A percentile compares a stretch with the other conserved stretches of the same genome.
phyloP scores from a whole-genome alignment of 1,284 basidiomycete genomes.

The Trichosporon sp. region DNA sequence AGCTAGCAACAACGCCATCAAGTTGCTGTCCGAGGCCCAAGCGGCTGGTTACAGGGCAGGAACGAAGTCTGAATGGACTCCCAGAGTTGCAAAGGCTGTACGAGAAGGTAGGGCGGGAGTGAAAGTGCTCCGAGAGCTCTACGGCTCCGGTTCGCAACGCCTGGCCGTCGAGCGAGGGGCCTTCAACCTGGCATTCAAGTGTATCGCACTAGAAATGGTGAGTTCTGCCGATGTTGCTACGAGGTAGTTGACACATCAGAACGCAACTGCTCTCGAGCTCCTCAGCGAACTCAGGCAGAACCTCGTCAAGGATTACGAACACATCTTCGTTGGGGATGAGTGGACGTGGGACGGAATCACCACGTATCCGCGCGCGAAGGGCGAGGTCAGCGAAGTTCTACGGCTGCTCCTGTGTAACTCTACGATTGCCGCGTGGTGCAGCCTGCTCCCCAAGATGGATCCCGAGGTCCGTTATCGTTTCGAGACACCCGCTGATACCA shows the following conservation, averaged over 20 bases:
- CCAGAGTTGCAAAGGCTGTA: slow-evolving; percentile 7
- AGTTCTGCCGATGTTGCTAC: slow-evolving; percentile 4
- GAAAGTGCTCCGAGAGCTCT: slow-evolving; percentile 26
- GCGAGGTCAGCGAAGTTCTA: slow-evolving; percentile 14
- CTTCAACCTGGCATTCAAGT: slow-evolving; percentile 22
- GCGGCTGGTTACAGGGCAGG: slow-evolving; percentile 9
- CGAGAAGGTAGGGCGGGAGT: slow-evolving; percentile 13
- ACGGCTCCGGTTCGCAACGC: slow-evolving; percentile 20
- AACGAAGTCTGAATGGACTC: neutral
- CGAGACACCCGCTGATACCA: neutral
- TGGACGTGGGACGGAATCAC: slow-evolving; percentile 2
- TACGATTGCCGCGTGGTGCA: slow-evolving; percentile 28
- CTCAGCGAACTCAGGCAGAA: slow-evolving; percentile 19
- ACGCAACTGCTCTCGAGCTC: slow-evolving; percentile 21
- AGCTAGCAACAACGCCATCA: slow-evolving; percentile 10
- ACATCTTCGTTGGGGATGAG: neutral
- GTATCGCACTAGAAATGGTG: slow-evolving; percentile 32
- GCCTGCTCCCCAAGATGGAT: slow-evolving; percentile 16
- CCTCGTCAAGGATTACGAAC: slow-evolving; percentile 26
- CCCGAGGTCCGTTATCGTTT: slow-evolving; percentile 13
- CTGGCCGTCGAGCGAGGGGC: slow-evolving; percentile 32
- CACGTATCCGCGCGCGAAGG: slow-evolving; percentile 8
- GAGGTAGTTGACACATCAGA: slow-evolving; percentile 16
- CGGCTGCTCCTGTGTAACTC: slow-evolving; percentile 19
- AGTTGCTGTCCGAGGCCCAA: slow-evolving; percentile 6